phyloP scores from a whole-genome alignment of 2,329 filamentous ascomycete genomes.

The Fusarium fujikuroi region DNA sequence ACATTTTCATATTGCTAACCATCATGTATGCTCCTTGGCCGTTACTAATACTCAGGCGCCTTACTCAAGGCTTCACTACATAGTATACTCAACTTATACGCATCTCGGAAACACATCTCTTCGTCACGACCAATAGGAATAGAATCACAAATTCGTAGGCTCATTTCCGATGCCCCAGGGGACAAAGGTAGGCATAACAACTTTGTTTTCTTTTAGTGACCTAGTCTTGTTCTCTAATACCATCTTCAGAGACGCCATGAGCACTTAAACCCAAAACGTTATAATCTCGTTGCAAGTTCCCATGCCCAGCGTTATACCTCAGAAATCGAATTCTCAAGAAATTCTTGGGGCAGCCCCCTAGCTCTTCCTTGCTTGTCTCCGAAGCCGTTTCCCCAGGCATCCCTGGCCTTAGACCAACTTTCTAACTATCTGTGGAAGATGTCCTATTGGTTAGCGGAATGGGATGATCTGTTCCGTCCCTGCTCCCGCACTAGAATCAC shows the following conservation, averaged over 20 bases:
- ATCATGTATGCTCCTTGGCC: neutral
- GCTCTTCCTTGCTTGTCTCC: neutral
- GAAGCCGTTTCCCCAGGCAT: neutral
- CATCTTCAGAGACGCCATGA: neutral
- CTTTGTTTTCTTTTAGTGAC: neutral
- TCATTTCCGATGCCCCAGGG: neutral
- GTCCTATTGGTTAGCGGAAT: conserved; percentile 1
- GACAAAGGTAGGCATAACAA: neutral
- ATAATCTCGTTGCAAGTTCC: neutral
- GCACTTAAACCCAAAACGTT: neutral
- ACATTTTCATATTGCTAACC: neutral
- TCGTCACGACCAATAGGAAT: neutral
- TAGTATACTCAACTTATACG: neutral
- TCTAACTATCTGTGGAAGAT: neutral
- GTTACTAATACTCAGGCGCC: neutral
- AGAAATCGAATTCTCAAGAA: neutral
- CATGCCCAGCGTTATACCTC: neutral
- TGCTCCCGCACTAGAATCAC: neutral
- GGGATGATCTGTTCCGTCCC: conserved; percentile 8
- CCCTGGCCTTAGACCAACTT: neutral
- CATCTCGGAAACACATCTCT: neutral
- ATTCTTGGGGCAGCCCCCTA: neutral
- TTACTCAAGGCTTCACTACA: conserved; percentile 1
- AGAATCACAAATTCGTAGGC: neutral
- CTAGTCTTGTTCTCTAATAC: neutral